A percentile compares a stretch with the other conserved stretches of the same genome.
phyloP scores from a whole-genome alignment of 345 rosid genomes.

The Litchi chinensis region DNA sequence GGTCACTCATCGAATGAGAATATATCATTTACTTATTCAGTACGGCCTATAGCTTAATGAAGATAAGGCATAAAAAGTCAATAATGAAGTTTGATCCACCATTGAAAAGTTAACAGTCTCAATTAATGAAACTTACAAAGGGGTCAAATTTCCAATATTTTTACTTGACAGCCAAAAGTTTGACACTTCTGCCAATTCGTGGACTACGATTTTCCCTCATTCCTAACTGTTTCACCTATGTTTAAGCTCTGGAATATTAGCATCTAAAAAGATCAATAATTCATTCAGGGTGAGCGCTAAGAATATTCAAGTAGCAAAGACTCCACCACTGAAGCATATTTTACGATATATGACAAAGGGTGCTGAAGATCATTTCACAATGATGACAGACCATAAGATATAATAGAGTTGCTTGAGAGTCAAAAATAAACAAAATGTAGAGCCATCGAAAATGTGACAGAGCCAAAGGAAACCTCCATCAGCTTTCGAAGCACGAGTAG shows the following conservation, averaged over 20 bases:
- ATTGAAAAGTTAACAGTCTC: no score
- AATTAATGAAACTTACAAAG: not conserved
- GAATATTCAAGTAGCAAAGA: constrained; percentile 3
- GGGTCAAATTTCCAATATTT: not conserved
- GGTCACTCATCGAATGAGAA: not conserved
- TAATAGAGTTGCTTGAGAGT: not conserved
- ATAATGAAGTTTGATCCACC: not conserved
- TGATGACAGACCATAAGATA: not conserved
- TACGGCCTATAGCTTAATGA: not conserved
- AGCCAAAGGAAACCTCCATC: not conserved
- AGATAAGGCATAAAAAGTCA: not conserved
- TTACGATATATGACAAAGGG: not conserved
- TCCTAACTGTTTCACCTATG: not conserved
- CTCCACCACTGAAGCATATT: not conserved
- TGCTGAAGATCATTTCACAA: not conserved
- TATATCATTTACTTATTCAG: not conserved
- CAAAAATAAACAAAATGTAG: not conserved
- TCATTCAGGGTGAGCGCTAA: not conserved
- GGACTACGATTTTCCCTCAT: not conserved
- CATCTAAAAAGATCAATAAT: not conserved
- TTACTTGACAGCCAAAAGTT: not conserved
- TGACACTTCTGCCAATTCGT: not conserved
- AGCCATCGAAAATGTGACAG: not conserved
- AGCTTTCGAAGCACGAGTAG: not conserved
- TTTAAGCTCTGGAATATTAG: not conserved